These are phyloP conservation scores for Datisca glomerata DNA, from an alignment of 306 rosid species.

Conservation along the genomic window DNA sequence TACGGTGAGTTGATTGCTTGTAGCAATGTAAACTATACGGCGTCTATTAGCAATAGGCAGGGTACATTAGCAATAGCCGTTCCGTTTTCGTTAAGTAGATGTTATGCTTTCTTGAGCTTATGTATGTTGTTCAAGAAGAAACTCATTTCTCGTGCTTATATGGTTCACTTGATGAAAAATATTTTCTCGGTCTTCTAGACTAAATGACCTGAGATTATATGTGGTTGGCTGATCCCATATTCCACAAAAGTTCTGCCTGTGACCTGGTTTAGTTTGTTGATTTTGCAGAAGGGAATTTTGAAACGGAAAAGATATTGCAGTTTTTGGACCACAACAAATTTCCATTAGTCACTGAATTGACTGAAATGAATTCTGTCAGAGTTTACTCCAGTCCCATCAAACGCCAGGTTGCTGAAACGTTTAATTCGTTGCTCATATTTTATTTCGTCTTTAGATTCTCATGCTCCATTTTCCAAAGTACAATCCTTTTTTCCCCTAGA, in stretches of 20 bases:
- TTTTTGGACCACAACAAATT: conserved; percentile 72
- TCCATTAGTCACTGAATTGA: conserved; percentile 66
- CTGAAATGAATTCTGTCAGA: conserved; percentile 57
- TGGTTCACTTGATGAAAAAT: not conserved
- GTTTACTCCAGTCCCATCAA: conserved; percentile 71
- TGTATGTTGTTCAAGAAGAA: not conserved
- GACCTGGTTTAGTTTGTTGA: too few species aligned
- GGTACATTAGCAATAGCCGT: too few species aligned
- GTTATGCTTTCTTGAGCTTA: not conserved
- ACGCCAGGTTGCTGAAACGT: conserved; percentile 55
- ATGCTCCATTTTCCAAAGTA: not conserved
- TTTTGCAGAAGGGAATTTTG: conserved; percentile 65
- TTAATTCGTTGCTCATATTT: not conserved
- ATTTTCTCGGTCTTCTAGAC: not conserved
- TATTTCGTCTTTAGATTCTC: not conserved
- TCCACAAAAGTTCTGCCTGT: too few species aligned
- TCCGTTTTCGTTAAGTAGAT: not conserved
- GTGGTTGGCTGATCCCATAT: too few species aligned
- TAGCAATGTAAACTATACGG: too few species aligned
- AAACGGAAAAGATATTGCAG: conserved; percentile 38
- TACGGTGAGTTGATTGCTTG: conserved; percentile 50
- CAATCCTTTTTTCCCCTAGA: too few species aligned
- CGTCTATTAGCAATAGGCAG: too few species aligned
- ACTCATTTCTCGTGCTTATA: too few species aligned
- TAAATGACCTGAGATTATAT: not conserved